These are phyloP conservation scores for Nicotiana noctiflora DNA, from an alignment of 257 asterid genomes.

Conservation along the genomic window DNA sequence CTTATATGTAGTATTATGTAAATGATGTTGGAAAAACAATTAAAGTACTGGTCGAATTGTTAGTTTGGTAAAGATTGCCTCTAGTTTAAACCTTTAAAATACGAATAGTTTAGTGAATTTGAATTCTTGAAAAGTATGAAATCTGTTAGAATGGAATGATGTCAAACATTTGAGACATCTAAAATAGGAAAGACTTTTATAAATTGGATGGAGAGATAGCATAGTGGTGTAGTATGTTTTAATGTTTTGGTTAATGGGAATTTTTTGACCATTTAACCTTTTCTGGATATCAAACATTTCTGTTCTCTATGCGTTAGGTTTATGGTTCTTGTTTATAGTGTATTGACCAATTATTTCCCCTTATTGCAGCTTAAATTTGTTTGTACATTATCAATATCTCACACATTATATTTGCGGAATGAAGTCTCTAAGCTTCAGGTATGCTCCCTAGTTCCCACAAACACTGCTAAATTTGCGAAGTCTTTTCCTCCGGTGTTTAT, in stretches of 20 bases:
- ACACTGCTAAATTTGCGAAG: constrained; percentile 6
- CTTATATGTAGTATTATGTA: background rate
- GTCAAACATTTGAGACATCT: background rate
- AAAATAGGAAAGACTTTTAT: background rate
- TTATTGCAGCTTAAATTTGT: constrained; percentile 50
- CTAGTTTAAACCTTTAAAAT: background rate
- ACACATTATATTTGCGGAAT: constrained; percentile 41
- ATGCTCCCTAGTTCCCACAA: constrained; percentile 13
- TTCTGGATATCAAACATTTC: background rate
- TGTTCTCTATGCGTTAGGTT: background rate
- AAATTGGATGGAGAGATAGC: background rate
- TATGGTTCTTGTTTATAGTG: background rate
- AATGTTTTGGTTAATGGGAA: background rate
- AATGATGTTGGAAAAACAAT: background rate
- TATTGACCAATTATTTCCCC: background rate
- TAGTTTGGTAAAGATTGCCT: background rate
- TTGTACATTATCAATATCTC: constrained; percentile 41
- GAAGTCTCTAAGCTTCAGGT: constrained; percentile 74
- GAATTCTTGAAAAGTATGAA: background rate
- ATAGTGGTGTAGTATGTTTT: background rate
- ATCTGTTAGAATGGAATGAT: background rate
- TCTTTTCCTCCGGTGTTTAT: constrained; percentile 10
- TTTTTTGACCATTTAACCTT: background rate
- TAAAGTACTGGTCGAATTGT: background rate
- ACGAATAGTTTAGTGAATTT: background rate